Conservation (phyloP, 1,139 yeast species). For the Meyerozyma elateridarum region DNA sequence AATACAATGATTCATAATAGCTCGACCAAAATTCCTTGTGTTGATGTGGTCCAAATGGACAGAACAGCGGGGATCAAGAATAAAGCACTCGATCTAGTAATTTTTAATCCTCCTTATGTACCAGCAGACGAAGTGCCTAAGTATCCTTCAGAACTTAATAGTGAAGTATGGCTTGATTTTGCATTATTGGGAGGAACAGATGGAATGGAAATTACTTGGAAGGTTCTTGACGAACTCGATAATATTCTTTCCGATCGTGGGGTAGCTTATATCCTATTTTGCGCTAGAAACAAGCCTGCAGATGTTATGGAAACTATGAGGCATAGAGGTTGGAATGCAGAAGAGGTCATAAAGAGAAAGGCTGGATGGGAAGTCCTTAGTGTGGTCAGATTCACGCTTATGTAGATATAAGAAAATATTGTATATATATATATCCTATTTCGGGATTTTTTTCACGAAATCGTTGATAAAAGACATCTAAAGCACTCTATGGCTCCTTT, state of each 20-base stretch:
- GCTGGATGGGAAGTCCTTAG: constrained; percentile 97
- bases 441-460: too few relatives aligned
- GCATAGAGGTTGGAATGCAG: constrained; percentile 51
- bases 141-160: constrained; percentile 49
- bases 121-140: constrained; percentile 67
- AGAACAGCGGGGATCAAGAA: constrained; percentile 48
- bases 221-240: constrained; percentile 50
- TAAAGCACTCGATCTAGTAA: constrained; percentile 55
- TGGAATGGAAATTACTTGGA: constrained; percentile 82
- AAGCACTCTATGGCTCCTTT: too few relatives aligned
- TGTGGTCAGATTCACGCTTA: constrained; percentile 57
- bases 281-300: constrained; percentile 82
- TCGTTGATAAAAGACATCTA: too few relatives aligned
- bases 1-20: constrained; percentile 49
- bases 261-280: constrained; percentile 75
- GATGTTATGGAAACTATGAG: constrained; percentile 48
- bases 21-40: constrained; percentile 18
- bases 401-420: constrained; percentile 9
- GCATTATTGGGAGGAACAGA: constrained; percentile 85
- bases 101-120: constrained; percentile 95
- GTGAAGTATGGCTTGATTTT: constrained; percentile 72
- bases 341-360: constrained; percentile 53
- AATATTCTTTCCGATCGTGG: constrained; percentile 50
- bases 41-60: constrained; percentile 60
- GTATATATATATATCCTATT: too few relatives aligned